Percentiles rank a stretch among this genome's conserved stretches.
phyloP scores from a whole-genome alignment of 768 basidiomycete genomes.

The Trametes cingulata region DNA sequence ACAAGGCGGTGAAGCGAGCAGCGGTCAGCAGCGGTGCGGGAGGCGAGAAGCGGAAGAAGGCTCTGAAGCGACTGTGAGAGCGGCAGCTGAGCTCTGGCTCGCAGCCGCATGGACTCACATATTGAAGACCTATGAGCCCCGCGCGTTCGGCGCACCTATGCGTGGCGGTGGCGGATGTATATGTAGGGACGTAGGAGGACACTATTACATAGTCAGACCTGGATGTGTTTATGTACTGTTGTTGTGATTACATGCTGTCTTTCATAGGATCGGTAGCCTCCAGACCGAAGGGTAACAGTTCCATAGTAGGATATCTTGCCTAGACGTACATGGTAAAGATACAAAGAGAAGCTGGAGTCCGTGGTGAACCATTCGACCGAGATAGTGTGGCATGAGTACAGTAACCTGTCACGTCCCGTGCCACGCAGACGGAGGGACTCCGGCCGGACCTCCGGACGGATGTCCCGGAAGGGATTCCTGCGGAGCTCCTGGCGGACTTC shows the following conservation, averaged over 20 bases:
- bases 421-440: no score
- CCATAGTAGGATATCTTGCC: background rate
- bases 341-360: no score
- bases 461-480: no score
- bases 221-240: slow-evolving; percentile 13
- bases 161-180: background rate
- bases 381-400: no score
- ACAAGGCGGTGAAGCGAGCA: slow-evolving; percentile 73
- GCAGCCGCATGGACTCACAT: background rate
- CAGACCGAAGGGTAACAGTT: background rate
- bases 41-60: slow-evolving; percentile 87
- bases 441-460: no score
- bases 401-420: no score
- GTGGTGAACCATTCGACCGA: no score
- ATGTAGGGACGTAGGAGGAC: slow-evolving; percentile 6
- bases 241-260: slow-evolving; percentile 15
- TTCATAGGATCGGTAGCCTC: background rate
- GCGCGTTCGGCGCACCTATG: background rate
- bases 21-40: slow-evolving; percentile 51
- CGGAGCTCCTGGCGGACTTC: no score
- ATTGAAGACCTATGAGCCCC: background rate
- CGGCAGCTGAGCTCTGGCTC: background rate
- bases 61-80: slow-evolving; percentile 69
- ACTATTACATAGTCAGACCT: background rate
- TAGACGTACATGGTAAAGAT: background rate